Percentiles rank a stretch among this genome's conserved stretches.
Conservation (phyloP, 2,329 filamentous ascomycete species). For the Scedosporium boydii region DNA sequence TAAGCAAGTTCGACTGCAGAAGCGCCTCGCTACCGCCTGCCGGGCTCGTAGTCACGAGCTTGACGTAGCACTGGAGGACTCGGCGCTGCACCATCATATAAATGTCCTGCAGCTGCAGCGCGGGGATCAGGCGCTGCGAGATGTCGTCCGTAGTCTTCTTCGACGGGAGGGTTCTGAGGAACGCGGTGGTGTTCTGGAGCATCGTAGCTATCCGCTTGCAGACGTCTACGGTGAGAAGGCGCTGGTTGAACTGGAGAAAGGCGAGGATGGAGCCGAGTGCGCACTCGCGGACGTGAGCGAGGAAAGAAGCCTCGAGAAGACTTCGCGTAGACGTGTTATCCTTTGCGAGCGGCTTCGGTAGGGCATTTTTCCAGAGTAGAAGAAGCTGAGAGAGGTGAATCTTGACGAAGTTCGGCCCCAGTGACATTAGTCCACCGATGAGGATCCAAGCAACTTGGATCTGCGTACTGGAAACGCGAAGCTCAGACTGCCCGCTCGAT, state of each 20-base stretch:
- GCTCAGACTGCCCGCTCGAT: slow-evolving; percentile 80
- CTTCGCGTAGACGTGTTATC: slow-evolving; percentile 81
- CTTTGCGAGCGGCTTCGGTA: slow-evolving; percentile 88
- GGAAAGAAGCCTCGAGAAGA: slow-evolving; percentile 79
- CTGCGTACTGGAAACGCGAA: slow-evolving; percentile 85
- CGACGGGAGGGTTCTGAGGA: slow-evolving; percentile 72
- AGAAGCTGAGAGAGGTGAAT: slow-evolving; percentile 93
- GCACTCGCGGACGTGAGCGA: slow-evolving; percentile 91
- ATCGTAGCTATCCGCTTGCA: slow-evolving; percentile 87
- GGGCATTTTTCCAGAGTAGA: slow-evolving; percentile 91
- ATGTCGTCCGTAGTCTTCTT: slow-evolving; percentile 85
- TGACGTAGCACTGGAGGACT: slow-evolving; percentile 90
- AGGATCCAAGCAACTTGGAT: slow-evolving; percentile 97
- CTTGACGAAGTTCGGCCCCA: slow-evolving; percentile 97
- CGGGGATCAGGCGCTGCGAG: slow-evolving; percentile 70
- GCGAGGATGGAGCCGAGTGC: slow-evolving; percentile 84
- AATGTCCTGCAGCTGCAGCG: slow-evolving; percentile 80
- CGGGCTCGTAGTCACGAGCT: slow-evolving; percentile 80
- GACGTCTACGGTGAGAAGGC: slow-evolving; percentile 84
- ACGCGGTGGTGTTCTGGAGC: slow-evolving; percentile 89
- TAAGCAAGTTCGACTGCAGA: slow-evolving; percentile 83
- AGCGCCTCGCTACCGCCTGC: slow-evolving; percentile 76
- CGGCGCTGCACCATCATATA: slow-evolving; percentile 88
- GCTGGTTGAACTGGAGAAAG: slow-evolving; percentile 88
- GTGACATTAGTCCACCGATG: slow-evolving; percentile 90